phyloP scores from a whole-genome alignment of 2,329 filamentous ascomycete genomes.

The Sarocladiaceae sp. region DNA sequence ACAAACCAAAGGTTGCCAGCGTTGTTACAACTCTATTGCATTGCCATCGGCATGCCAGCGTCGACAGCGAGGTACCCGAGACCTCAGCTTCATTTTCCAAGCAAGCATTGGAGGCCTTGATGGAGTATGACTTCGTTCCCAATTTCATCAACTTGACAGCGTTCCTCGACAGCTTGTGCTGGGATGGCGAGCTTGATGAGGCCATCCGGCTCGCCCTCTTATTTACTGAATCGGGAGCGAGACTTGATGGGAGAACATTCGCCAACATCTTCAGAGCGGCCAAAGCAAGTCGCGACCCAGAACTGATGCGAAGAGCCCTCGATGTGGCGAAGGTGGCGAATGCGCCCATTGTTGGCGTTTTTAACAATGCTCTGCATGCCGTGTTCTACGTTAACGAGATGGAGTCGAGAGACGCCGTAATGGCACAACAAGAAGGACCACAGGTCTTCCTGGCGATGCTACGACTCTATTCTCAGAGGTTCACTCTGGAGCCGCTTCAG shows the following conservation, averaged over 20 bases:
- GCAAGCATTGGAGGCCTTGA: constrained; percentile 33
- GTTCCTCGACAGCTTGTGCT: constrained; percentile 64
- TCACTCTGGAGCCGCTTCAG: constrained; percentile 38
- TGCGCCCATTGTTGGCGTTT: constrained; percentile 27
- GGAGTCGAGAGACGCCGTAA: constrained; percentile 28
- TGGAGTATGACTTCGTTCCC: constrained; percentile 55
- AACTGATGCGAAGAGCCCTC: constrained; percentile 37
- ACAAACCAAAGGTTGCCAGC: constrained; percentile 40
- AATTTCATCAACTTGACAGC: constrained; percentile 60
- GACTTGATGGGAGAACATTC: constrained; percentile 61
- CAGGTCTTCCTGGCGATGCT: constrained; percentile 42
- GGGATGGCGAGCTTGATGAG: constrained; percentile 33
- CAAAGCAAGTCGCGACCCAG: constrained; percentile 48
- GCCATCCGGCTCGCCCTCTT: constrained; percentile 27
- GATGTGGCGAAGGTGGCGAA: constrained; percentile 43
- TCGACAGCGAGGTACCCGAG: constrained; percentile 13
- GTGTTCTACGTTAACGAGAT: constrained; percentile 38
- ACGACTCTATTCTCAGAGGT: constrained; percentile 41
- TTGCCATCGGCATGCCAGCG: constrained; percentile 16
- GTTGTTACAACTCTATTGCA: constrained; percentile 55
- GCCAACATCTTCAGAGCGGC: constrained; percentile 65
- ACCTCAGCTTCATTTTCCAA: constrained; percentile 17
- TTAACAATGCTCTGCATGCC: constrained; percentile 39
- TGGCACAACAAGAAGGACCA: constrained; percentile 24
- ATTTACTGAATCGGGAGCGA: constrained; percentile 37